A percentile compares a stretch with the other conserved stretches of the same genome.
These are phyloP conservation scores for Russula compacta DNA, from an alignment of 768 basidiomycete genomes.

Conservation along the genomic window DNA sequence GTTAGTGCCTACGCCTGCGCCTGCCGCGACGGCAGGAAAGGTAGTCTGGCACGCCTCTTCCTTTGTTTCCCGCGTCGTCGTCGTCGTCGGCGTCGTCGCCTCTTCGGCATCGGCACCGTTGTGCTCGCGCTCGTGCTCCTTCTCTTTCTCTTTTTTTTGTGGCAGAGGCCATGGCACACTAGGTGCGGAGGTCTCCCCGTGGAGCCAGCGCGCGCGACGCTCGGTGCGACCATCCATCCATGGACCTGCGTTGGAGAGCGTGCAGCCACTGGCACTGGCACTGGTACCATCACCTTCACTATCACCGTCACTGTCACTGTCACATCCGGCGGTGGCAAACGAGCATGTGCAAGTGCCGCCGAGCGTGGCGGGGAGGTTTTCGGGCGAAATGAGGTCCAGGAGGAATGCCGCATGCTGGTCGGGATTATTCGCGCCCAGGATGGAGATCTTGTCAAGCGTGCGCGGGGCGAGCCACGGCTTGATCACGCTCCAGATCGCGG, in stretches of 20 bases:
- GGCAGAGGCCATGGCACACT: conserved; percentile 14
- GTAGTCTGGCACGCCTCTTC: not conserved
- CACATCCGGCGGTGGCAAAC: not conserved
- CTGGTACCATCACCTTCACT: not conserved
- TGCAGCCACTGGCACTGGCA: conserved; percentile 45
- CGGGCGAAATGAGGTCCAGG: conserved; percentile 50
- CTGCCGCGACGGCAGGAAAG: not conserved
- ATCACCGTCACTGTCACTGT: not conserved
- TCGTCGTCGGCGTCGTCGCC: not conserved
- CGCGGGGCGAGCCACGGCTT: conserved; percentile 69
- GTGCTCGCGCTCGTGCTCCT: not conserved
- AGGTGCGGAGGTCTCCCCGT: conserved; percentile 19
- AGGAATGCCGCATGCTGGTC: conserved; percentile 46
- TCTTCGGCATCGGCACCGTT: not conserved
- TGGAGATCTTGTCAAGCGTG: conserved; percentile 57
- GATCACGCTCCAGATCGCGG: conserved; percentile 60
- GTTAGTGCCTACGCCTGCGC: not conserved
- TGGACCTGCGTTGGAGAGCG: conserved; percentile 55
- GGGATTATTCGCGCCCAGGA: conserved; percentile 43
- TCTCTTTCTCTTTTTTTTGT: not conserved
- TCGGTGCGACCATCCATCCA: conserved; percentile 50
- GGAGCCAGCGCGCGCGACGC: conserved; percentile 26
- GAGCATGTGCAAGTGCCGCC: conserved; percentile 61
- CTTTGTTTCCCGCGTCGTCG: not conserved
- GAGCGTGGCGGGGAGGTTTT: conserved; percentile 49